These are phyloP conservation scores for Rugiboletus extremiorientalis DNA, from an alignment of 1,284 basidiomycete genomes.

Conservation along the genomic window DNA sequence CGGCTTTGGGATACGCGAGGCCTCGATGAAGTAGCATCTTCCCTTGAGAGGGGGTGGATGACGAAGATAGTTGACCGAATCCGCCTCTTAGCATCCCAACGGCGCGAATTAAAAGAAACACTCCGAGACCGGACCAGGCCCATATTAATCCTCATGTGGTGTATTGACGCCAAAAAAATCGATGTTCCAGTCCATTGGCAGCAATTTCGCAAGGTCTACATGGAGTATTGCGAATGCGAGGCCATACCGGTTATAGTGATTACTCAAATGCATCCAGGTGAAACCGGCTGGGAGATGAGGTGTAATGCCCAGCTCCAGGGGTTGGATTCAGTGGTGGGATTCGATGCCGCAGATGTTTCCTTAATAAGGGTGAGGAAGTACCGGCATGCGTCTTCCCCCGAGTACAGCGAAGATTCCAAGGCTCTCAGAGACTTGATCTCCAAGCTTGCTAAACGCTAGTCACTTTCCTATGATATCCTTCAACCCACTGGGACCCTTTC, in stretches of 20 bases:
- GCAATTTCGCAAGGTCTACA: slow-evolving; percentile 24
- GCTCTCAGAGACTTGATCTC: slow-evolving; percentile 19
- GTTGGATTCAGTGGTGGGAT: slow-evolving; percentile 7
- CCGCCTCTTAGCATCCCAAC: slow-evolving; percentile 11
- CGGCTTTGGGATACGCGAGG: slow-evolving; percentile 31
- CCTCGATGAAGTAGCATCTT: slow-evolving; percentile 22
- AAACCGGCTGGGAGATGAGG: slow-evolving; percentile 15
- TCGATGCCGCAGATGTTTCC: background rate
- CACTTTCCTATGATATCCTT: background rate
- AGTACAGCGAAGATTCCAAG: slow-evolving; percentile 19
- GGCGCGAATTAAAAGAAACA: slow-evolving; percentile 20
- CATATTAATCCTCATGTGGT: slow-evolving; percentile 28
- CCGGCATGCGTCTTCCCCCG: background rate
- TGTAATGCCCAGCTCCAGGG: slow-evolving; percentile 14
- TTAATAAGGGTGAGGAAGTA: slow-evolving; percentile 19
- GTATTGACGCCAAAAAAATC: slow-evolving; percentile 27
- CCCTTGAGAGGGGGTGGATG: background rate
- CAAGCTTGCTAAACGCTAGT: background rate
- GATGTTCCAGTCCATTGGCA: slow-evolving; percentile 18
- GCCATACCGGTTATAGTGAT: slow-evolving; percentile 25
- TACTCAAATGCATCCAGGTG: slow-evolving; percentile 12
- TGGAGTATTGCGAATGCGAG: slow-evolving; percentile 25
- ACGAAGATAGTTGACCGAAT: slow-evolving; percentile 12
- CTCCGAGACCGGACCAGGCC: slow-evolving; percentile 10
- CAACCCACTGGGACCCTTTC: too few relatives aligned